These are phyloP conservation scores for Fragaria vesca DNA, from an alignment of 306 rosid species.

Conservation along the genomic window DNA sequence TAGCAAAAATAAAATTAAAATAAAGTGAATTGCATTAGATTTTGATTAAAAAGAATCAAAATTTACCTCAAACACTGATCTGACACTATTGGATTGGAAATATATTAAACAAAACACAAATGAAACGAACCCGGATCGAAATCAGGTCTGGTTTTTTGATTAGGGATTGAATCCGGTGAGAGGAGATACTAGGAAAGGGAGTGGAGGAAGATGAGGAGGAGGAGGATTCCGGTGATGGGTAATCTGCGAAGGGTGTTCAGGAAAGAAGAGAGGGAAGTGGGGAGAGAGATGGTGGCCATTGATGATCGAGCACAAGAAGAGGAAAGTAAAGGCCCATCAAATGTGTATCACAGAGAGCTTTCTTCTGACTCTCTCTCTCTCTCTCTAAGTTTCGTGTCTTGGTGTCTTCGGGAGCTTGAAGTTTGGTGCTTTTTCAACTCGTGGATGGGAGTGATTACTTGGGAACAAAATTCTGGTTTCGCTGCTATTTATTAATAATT, in stretches of 20 bases:
- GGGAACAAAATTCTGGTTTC: neutral
- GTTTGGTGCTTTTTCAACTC: neutral
- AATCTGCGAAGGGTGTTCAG: conserved; percentile 48
- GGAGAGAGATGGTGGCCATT: conserved; percentile 44
- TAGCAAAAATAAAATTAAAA: no score
- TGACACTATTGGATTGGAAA: no score
- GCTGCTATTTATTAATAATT: neutral
- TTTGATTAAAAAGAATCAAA: no score
- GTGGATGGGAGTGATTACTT: conserved; percentile 8
- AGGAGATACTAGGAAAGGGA: conserved; percentile 53
- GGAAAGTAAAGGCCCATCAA: conserved; percentile 68
- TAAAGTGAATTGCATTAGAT: no score
- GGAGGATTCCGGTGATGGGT: conserved; percentile 73
- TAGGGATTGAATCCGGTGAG: no score
- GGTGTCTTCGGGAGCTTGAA: neutral
- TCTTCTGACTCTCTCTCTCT: neutral
- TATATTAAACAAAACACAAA: no score
- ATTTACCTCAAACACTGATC: no score
- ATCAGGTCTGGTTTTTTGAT: no score
- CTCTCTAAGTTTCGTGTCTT: neutral
- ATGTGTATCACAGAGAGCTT: neutral
- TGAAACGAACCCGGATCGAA: no score
- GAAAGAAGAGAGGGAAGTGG: conserved; percentile 23
- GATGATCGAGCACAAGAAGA: conserved; percentile 15
- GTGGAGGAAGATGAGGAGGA: conserved; percentile 87